Evolutionary conservation across 2,329 filamentous ascomycete species (phyloP).

Genomic region (Ophiostoma ulmi): DNA sequence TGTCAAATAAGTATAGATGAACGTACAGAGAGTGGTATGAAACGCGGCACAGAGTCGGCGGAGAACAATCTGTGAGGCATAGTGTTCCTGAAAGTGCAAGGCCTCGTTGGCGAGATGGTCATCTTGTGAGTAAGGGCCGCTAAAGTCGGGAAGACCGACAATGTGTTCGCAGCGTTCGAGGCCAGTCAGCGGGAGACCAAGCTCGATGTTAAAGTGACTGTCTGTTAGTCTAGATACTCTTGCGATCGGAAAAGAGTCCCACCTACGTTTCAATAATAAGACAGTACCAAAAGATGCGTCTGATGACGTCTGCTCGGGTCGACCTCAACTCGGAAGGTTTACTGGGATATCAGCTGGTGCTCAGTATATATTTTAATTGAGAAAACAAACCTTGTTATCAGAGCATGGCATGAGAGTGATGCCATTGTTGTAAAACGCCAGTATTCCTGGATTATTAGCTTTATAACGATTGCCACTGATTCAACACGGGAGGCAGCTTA

Average conservation of each 20-base stretch:
- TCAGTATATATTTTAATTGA: not conserved
- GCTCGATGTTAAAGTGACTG: slow-evolving; percentile 47
- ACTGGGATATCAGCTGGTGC: slow-evolving; percentile 27
- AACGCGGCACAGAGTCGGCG: slow-evolving; percentile 49
- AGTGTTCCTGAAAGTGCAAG: slow-evolving; percentile 54
- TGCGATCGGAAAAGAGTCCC: not conserved
- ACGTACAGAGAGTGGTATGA: slow-evolving; percentile 41
- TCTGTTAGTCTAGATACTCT: not conserved
- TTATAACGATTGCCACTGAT: too few relatives aligned
- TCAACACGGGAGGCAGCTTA: slow-evolving; percentile 29
- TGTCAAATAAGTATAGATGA: not conserved
- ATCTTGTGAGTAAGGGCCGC: slow-evolving; percentile 42
- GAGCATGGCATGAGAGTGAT: slow-evolving; percentile 52
- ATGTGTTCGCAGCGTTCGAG: slow-evolving; percentile 48
- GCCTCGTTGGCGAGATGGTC: slow-evolving; percentile 46
- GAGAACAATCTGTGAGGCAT: slow-evolving; percentile 55
- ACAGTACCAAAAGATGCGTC: slow-evolving; percentile 54
- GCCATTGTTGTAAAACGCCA: slow-evolving; percentile 55
- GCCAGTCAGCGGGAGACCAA: slow-evolving; percentile 53
- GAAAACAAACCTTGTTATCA: slow-evolving; percentile 47
- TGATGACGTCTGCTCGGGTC: slow-evolving; percentile 46
- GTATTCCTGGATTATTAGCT: slow-evolving; percentile 45
- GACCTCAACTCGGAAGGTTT: slow-evolving; percentile 44
- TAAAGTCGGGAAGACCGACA: slow-evolving; percentile 53
- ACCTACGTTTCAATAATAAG: slow-evolving; percentile 50